Conservation (phyloP, 2,329 filamentous ascomycete species). For the Tolypocladium sp. region DNA sequence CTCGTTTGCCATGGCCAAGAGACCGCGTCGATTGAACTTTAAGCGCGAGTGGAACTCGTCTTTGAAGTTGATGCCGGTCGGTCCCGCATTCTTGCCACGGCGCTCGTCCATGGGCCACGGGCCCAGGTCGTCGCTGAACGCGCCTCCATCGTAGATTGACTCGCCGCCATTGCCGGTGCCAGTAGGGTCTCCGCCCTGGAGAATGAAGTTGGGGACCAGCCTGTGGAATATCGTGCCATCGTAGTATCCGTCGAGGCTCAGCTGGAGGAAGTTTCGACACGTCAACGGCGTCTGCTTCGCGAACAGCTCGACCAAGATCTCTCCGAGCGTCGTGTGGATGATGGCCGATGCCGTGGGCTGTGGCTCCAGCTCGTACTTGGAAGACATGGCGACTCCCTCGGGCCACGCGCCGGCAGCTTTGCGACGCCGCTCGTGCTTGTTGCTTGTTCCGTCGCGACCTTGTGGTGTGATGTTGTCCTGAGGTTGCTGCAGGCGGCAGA, state of each 20-base stretch:
- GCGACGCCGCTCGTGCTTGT: not conserved
- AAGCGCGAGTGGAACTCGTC: constrained; percentile 90
- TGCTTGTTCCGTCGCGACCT: not conserved
- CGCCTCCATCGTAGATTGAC: constrained; percentile 82
- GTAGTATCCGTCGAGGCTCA: constrained; percentile 93
- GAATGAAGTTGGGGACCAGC: constrained; percentile 80
- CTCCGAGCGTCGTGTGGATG: constrained; percentile 81
- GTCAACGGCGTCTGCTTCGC: constrained; percentile 88
- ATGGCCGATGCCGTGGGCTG: constrained; percentile 88
- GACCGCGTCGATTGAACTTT: constrained; percentile 83
- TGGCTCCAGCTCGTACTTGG: constrained; percentile 89
- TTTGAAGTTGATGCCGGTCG: constrained; percentile 51
- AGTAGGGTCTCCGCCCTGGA: constrained; percentile 92
- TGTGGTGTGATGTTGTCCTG: not conserved
- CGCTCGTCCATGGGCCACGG: constrained; percentile 61
- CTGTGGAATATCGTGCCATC: constrained; percentile 90
- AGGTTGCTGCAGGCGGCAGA: not conserved
- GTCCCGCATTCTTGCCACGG: constrained; percentile 50
- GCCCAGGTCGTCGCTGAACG: constrained; percentile 63
- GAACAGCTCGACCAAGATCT: constrained; percentile 87
- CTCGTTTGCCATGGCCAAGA: constrained; percentile 95
- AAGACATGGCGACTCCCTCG: constrained; percentile 55
- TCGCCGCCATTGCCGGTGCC: constrained; percentile 87
- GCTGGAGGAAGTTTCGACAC: constrained; percentile 91
- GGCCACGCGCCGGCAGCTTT: not conserved